Evolutionary conservation across 805 yeast species (phyloP), one percentile per base, ranked within the genome.

Genomic region (Schwanniomyces sp.): DNA sequence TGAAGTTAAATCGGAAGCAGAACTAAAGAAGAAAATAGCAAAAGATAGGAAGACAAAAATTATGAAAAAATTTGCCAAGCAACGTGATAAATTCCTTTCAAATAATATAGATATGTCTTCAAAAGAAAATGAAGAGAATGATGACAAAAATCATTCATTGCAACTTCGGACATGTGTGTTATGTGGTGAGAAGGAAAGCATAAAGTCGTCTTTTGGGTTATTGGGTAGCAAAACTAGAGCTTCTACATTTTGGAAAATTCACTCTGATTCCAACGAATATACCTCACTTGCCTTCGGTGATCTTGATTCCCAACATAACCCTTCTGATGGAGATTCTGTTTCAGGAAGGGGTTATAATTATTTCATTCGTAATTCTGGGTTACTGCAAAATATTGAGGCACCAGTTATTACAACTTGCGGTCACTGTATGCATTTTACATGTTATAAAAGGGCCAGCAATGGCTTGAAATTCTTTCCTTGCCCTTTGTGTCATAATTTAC

Each of bases 21-120:
- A 83, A 34, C 75, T 78, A 41, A 75, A 72, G 48, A 82, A 75
- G 60, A 66, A 84, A 50, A 46, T 78, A n/a, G 88, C 88, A 2
- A 75, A 81, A 48, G 78, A 79, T 51, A 74, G 89, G 46, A 86
- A 82, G 57, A 78, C 78, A 38, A 84, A 78, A 54, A 74, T 86
- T 8, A 59, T 85, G 74, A 77, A 75, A 25, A 84, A 79, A 56
- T 81, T 87, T 73, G 79, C 80, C 18, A 83, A 75, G 47, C 83
- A 79, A 53, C 70, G 81, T 46, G 60, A 65, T 21, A 61, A 65
- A 38, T 81, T 80, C 45, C 60, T 76, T 52, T 66, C 58, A 28
- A 64, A 72, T 21, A 76, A 79, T 50, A 58, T 66, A 40, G 55
- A 47, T 8, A 39, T 41, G 34, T 46, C 49, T 34, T 45, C 29